A percentile compares a stretch with the other conserved stretches of the same genome.
Conservation (phyloP, 768 basidiomycete genomes). For the Kwoniella heveanensis region DNA sequence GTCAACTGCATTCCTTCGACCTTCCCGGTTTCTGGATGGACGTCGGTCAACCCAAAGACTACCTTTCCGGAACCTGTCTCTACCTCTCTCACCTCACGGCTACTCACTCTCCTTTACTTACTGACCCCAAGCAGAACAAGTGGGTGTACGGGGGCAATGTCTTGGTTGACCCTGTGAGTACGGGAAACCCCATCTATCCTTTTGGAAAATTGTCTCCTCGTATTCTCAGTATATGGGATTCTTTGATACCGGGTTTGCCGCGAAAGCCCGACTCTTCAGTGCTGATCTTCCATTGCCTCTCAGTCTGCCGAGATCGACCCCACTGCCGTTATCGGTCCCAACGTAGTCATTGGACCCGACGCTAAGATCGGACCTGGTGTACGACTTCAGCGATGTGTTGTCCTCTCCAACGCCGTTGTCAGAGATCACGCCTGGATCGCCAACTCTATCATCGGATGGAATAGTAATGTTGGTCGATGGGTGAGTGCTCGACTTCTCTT, state of each 20-base stretch:
- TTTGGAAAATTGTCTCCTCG: not conserved
- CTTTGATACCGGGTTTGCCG: too few species aligned
- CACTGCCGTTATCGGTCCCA: conserved; percentile 58
- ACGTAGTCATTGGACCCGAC: conserved; percentile 60
- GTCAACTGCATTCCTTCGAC: conserved; percentile 60
- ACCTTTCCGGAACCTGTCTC: conserved; percentile 58
- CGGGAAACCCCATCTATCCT: not conserved
- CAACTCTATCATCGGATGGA: conserved; percentile 59
- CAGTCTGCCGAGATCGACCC: conserved; percentile 56
- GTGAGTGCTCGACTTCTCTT: too few species aligned
- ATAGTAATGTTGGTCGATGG: conserved; percentile 57
- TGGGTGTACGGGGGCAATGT: conserved; percentile 60
- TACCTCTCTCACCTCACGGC: conserved; percentile 59
- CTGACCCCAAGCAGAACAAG: conserved; percentile 58
- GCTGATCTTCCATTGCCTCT: not conserved
- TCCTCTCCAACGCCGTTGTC: conserved; percentile 58
- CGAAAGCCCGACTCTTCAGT: too few species aligned
- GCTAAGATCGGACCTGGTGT: conserved; percentile 59
- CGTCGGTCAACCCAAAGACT: conserved; percentile 60
- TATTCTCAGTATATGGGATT: too few species aligned
- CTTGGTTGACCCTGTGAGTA: conserved; percentile 58
- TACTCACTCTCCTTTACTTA: conserved; percentile 54
- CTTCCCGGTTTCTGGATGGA: conserved; percentile 61
- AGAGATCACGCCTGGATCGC: conserved; percentile 60
- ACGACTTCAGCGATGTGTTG: conserved; percentile 59